Base-by-base conservation (phyloP, 495 filamentous ascomycete species). In the Penicillium fimorum region DNA sequence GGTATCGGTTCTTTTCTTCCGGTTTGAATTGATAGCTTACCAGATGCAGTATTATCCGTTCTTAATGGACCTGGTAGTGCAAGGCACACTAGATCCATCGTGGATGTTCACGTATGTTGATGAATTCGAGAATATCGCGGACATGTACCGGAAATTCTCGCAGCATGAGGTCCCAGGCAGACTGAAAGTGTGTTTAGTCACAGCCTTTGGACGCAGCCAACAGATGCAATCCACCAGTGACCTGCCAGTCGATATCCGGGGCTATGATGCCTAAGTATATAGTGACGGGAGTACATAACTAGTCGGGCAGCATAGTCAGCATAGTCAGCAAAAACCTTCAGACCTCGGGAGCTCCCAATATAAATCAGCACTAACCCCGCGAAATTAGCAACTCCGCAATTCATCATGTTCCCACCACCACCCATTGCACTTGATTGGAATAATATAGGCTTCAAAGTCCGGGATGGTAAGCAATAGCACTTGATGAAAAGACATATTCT, bases 371-470 rank as follows among this genome's bases (percentile, higher is more conserved):
- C 13, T 1, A 38, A 22, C 60, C 45, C 48, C 61, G 22, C 32
- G 30, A 18, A 22, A 27, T 32, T 33, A 15, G 7, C 9, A 27
- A 40, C n/a, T 51, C 49, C 22, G 2, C 22, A 15, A 20, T 33
- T 22, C 29, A 44, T 30, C 12, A 56, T 75, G 48, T 96, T 95
- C 66, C 92, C 92, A 41, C 92, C 92, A 25, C 84, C 88, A 3
- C 90, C 92, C 5, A 83, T 88, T 56, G 84, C 60, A 17, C 61
- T 71, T 79, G 91, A 96, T 81, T 97, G 93, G 93, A 79, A 77
- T 62, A 84, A 96, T 68, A 81, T 97, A 43, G 93, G 93, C 54
- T 97, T 97, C 77, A 83, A 82, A 67, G 86, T 96, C 52, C 89
- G 91, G 46, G 91, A 96, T 81, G 89, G 90, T 88, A 76, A 50